Percentiles rank a stretch among this genome's conserved stretches.
These are phyloP conservation scores for Diaporthe sp. DNA, from an alignment of 2,329 filamentous ascomycete species.

Conservation along the genomic window DNA sequence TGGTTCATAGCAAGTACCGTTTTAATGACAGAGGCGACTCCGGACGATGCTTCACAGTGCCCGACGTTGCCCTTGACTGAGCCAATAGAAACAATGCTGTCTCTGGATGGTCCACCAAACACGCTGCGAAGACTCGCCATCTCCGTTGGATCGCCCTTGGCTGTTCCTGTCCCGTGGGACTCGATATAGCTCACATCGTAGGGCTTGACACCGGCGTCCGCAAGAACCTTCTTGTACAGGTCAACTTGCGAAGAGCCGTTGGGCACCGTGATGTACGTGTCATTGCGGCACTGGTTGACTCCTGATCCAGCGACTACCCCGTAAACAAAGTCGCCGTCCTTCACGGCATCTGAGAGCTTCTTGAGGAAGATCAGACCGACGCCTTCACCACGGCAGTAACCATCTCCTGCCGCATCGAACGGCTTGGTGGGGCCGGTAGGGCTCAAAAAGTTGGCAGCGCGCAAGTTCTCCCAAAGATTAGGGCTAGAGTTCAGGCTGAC, in stretches of 20 bases:
- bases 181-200: slow-evolving; percentile 45
- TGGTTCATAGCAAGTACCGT: slow-evolving; percentile 46
- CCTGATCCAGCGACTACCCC: slow-evolving; percentile 51
- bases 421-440: slow-evolving; percentile 59
- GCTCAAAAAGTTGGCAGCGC: slow-evolving; percentile 52
- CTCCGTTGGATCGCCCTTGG: slow-evolving; percentile 44
- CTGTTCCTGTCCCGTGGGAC: slow-evolving; percentile 51
- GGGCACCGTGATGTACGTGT: slow-evolving; percentile 41
- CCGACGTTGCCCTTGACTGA: slow-evolving; percentile 48
- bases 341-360: slow-evolving; percentile 57
- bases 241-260: slow-evolving; percentile 38
- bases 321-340: slow-evolving; percentile 60
- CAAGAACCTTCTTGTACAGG: slow-evolving; percentile 43
- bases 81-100: slow-evolving; percentile 35
- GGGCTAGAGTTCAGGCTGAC: slow-evolving; percentile 48
- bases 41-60: slow-evolving; percentile 45
- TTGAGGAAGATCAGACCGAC: slow-evolving; percentile 61
- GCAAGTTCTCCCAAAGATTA: slow-evolving; percentile 44
- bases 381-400: slow-evolving; percentile 64
- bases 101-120: slow-evolving; percentile 24
- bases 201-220: slow-evolving; percentile 39
- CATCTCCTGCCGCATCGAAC: slow-evolving; percentile 59
- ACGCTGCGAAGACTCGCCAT: slow-evolving; percentile 37
- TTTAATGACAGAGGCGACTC: slow-evolving; percentile 46
- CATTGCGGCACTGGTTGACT: slow-evolving; percentile 48